Evolutionary conservation across 306 rosid species (phyloP).

Genomic region (Lagenaria siceraria): DNA sequence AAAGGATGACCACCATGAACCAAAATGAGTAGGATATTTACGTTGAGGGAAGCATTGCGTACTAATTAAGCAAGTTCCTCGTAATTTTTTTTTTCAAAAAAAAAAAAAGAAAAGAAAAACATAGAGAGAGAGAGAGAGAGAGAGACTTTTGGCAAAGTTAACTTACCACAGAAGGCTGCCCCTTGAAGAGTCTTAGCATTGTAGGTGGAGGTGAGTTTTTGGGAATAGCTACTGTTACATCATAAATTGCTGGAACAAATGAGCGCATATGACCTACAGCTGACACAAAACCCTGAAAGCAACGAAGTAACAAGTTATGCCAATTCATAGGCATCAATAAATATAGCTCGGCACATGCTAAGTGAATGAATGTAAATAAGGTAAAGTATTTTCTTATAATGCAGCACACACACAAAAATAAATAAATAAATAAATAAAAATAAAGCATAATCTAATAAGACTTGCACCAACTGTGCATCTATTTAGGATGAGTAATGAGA

Average conservation of each 20-base stretch:
- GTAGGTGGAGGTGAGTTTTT: constrained; percentile 79
- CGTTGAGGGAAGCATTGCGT: not conserved
- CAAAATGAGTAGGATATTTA: not conserved
- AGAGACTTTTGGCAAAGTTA: not conserved
- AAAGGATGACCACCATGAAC: not conserved
- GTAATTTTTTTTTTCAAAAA: no score
- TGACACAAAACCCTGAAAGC: constrained; percentile 71
- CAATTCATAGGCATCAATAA: not conserved
- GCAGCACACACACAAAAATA: not conserved
- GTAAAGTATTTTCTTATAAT: not conserved
- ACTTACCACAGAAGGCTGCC: constrained; percentile 77
- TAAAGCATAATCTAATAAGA: not conserved
- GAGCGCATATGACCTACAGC: constrained; percentile 71
- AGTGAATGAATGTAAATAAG: not conserved
- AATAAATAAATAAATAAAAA: no score
- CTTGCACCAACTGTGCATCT: not conserved
- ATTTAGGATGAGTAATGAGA: not conserved
- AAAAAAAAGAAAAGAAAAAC: no score
- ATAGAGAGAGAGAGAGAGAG: no score
- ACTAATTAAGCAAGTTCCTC: not conserved
- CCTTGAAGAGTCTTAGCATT: constrained; percentile 75
- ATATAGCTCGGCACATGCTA: not conserved
- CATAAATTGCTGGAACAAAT: constrained; percentile 81
- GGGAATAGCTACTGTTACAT: constrained; percentile 71
- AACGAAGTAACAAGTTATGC: not conserved